phyloP scores from a whole-genome alignment of 164 flowering plant genomes.

The Paratinospora sagittata region DNA sequence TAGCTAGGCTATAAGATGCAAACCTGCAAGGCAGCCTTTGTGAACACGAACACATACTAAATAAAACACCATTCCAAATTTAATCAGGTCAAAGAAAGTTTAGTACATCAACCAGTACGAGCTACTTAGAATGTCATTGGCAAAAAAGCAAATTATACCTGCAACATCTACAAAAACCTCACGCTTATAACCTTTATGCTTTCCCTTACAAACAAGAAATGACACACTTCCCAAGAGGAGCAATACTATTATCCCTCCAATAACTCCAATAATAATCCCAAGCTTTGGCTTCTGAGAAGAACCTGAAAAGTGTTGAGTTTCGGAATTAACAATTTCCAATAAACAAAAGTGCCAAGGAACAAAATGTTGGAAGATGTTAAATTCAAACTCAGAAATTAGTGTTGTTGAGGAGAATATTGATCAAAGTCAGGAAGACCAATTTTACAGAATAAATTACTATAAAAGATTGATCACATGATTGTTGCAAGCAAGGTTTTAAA shows the following conservation, averaged over 20 bases:
- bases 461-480: not conserved
- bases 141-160: slow-evolving; percentile 39
- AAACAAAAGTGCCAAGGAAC: not conserved
- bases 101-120: not conserved
- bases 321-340: not conserved
- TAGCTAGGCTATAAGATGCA: not conserved
- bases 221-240: slow-evolving; percentile 40
- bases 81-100: not conserved
- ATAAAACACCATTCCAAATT: not conserved
- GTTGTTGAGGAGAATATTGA: not conserved
- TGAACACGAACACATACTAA: not conserved
- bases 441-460: too few relatives aligned
- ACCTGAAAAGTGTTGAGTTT: slow-evolving; percentile 30
- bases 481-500: too few relatives aligned
- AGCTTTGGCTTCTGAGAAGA: slow-evolving; percentile 45
- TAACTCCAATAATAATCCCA: slow-evolving; percentile 56
- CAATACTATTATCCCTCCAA: slow-evolving; percentile 43
- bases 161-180: slow-evolving; percentile 91
- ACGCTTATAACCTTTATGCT: slow-evolving; percentile 51
- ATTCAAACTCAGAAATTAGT: not conserved
- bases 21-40: not conserved
- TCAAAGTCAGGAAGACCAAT: not conserved
- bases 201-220: slow-evolving; percentile 44
- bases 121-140: not conserved
- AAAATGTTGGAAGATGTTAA: not conserved